These are phyloP conservation scores for Infundibulicybe gibba DNA, from an alignment of 768 basidiomycete genomes.

Conservation along the genomic window DNA sequence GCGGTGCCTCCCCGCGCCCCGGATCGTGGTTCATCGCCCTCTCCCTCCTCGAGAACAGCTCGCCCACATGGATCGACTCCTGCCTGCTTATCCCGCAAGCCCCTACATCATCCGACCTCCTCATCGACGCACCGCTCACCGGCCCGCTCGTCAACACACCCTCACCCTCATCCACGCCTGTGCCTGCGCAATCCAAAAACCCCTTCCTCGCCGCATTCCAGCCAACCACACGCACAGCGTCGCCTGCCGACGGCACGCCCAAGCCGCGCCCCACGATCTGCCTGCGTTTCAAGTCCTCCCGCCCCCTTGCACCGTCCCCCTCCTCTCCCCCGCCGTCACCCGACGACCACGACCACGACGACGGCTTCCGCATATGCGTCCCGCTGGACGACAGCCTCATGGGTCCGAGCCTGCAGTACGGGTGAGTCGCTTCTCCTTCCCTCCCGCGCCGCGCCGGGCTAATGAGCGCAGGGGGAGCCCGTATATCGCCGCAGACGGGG, in stretches of 20 bases:
- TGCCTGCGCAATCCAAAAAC: background rate
- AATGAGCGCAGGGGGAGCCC: constrained; percentile 34
- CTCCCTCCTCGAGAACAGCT: constrained; percentile 49
- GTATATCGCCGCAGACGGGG: constrained; percentile 44
- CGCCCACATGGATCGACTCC: constrained; percentile 56
- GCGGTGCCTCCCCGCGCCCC: constrained; percentile 13
- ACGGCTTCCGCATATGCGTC: constrained; percentile 27
- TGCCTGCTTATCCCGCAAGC: constrained; percentile 33
- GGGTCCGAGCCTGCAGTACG: constrained; percentile 47
- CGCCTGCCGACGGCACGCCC: background rate
- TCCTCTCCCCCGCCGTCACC: background rate
- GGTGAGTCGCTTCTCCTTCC: constrained; percentile 30
- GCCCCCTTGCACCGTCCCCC: constrained; percentile 27
- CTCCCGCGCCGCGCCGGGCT: too few relatives aligned
- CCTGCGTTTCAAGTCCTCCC: constrained; percentile 31
- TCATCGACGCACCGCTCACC: background rate
- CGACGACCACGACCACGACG: background rate
- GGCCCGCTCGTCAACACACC: background rate
- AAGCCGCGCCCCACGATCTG: constrained; percentile 30
- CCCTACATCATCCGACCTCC: constrained; percentile 9
- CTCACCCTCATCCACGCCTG: background rate
- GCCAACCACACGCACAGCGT: background rate
- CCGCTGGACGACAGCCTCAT: constrained; percentile 34
- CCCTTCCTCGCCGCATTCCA: background rate
- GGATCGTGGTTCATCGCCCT: constrained; percentile 50